Evolutionary conservation across 2,329 filamentous ascomycete species (phyloP).

Genomic region (Cercospora citrullina): DNA sequence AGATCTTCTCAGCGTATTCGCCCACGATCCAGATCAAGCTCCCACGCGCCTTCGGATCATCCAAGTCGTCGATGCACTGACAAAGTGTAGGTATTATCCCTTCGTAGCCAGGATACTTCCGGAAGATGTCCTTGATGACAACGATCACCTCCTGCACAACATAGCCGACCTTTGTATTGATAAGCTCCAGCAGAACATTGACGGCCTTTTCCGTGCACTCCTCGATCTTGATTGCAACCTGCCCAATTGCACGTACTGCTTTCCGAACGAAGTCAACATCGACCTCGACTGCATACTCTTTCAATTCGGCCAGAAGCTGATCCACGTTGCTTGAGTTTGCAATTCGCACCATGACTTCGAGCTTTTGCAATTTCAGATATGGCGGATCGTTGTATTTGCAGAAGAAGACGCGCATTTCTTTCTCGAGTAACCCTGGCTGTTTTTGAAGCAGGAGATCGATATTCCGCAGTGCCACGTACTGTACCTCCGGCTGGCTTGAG

Average conservation of each 20-base stretch:
- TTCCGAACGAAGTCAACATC: conserved; percentile 98
- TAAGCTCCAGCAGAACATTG: conserved; percentile 86
- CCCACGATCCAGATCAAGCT: conserved; percentile 98
- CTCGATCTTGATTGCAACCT: conserved; percentile 98
- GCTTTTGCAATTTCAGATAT: conserved; percentile 95
- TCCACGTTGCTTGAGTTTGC: conserved; percentile 96
- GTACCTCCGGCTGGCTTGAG: conserved; percentile 92
- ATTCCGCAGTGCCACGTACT: conserved; percentile 94
- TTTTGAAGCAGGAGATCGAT: conserved; percentile 95
- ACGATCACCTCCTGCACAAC: conserved; percentile 97
- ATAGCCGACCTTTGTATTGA: conserved; percentile 97
- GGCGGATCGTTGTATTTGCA: conserved; percentile 99
- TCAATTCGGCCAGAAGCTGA: conserved; percentile 88
- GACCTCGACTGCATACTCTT: conserved; percentile 96
- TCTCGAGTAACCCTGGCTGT: conserved; percentile 93
- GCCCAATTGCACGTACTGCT: conserved; percentile 92
- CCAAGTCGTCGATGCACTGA: conserved; percentile 93
- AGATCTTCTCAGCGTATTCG: conserved; percentile 99
- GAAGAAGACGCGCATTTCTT: conserved; percentile 97
- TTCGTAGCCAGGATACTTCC: conserved; percentile 96
- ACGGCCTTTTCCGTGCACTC: conserved; percentile 93
- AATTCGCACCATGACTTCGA: conserved; percentile 99
- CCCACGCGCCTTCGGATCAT: conserved; percentile 87
- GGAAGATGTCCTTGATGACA: conserved; percentile 98
- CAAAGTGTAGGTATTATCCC: conserved; percentile 96